Conservation (phyloP, 176 grass and related monocot species). For the Lolium rigidum region DNA sequence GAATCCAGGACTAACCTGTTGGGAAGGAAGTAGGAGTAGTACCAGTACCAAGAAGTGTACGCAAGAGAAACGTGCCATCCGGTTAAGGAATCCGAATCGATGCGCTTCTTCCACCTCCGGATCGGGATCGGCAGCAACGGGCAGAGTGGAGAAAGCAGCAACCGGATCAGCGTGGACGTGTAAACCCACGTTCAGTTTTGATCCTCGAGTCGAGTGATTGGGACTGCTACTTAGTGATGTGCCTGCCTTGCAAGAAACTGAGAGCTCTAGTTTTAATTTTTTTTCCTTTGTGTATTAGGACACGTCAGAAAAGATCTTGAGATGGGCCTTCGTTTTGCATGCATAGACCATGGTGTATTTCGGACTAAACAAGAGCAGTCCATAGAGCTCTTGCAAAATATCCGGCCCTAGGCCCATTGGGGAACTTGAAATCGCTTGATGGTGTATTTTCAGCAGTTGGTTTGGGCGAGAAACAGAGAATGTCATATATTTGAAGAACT, state of each 20-base stretch:
- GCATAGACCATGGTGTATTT: background rate
- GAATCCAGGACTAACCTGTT: background rate
- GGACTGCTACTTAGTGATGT: background rate
- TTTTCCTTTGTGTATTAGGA: no score
- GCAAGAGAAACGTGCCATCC: constrained; percentile 40
- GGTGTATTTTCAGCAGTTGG: no score
- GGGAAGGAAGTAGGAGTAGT: background rate
- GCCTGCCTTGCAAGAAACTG: constrained; percentile 32
- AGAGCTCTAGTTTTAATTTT: background rate
- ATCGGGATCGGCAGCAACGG: constrained; percentile 21
- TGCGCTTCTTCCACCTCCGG: constrained; percentile 7
- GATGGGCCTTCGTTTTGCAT: background rate
- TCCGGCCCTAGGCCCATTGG: background rate
- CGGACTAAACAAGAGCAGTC: background rate
- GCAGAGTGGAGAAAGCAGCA: background rate
- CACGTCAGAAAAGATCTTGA: background rate
- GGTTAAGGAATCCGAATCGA: background rate
- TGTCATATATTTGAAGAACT: no score
- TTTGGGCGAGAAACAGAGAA: no score
- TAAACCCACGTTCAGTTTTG: background rate
- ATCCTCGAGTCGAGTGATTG: background rate
- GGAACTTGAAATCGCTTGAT: no score
- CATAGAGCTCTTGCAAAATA: background rate
- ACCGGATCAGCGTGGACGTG: background rate
- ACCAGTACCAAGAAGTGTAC: constrained; percentile 27